Base-by-base conservation (phyloP, 108 stramenopile genomes). In the Asterionellopsis glacialis region DNA sequence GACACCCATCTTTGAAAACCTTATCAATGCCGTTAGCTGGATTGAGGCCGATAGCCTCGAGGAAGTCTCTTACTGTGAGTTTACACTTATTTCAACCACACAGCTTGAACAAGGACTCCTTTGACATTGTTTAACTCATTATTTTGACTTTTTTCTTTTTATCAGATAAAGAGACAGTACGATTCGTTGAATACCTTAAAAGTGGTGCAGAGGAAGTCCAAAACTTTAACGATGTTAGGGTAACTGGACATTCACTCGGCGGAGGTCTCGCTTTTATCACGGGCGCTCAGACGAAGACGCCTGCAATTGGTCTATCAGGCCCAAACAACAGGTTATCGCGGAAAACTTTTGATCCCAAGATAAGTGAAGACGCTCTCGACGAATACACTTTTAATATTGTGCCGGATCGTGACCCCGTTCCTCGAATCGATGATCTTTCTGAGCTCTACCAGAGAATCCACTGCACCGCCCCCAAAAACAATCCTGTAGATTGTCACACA, bases 221-320 rank as follows among this genome's bases (percentile, higher is more conserved):
- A 69, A 51, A 18, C 11, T 19, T 3, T 22, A 45, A 55, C 41
- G 44, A 64, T 28, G 51, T 74, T 15, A 6, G 19, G 11, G 51
- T 75, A 11, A 65, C 64, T n/a, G 74, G 74, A 1, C 74, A 75
- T 43, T 63, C 65, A 6, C 41, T 79, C 0, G 78, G 90, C 33
- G 90, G 90, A 12, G 91, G 92, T 12, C 45, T 93, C 25, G 79
- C 91, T 14, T 82, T 93, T 12, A 90, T 93, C 1, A 79, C 86
- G 43, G 91, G 84, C 10, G 91, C 91, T 22, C 87, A 88, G 69
- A 69, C 83, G 12, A 61, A 63, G 15, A 67, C 76, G 23, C 83
- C 69, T 12, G 74, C 85, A 0, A 73, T 93, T 18, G 84, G 68
- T 2, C 68, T 93, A 9, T 88, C 86, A 11, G 91, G 85, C n/a